These are phyloP conservation scores for Raffaelea ambrosiae DNA, from an alignment of 2,329 filamentous ascomycete species.

Conservation along the genomic window DNA sequence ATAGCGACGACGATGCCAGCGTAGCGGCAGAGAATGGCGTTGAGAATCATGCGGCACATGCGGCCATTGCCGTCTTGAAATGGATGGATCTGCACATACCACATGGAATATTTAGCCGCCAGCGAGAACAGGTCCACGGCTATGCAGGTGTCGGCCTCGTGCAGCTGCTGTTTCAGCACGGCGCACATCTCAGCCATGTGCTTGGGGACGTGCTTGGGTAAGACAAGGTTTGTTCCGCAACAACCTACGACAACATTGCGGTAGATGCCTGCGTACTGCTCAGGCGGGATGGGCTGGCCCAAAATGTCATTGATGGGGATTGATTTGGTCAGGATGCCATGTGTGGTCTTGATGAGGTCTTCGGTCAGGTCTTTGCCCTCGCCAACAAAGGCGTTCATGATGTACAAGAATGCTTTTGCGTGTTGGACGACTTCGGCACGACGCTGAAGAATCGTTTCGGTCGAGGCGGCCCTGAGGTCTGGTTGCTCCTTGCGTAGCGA, in stretches of 20 bases:
- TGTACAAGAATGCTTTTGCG: not conserved
- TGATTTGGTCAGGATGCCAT: not conserved
- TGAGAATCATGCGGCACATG: constrained; percentile 16
- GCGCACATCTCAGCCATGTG: not conserved
- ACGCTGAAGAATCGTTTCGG: not conserved
- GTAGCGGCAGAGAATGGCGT: constrained; percentile 14
- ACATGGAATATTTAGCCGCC: constrained; percentile 17
- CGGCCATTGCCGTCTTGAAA: constrained; percentile 16
- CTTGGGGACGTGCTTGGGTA: not conserved
- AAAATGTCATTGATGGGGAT: not conserved
- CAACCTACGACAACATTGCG: not conserved
- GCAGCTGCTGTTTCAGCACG: not conserved
- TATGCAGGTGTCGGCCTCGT: constrained; percentile 6
- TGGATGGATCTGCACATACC: constrained; percentile 15
- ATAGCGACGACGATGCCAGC: constrained; percentile 14
- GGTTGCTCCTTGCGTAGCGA: not conserved
- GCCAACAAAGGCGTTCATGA: not conserved
- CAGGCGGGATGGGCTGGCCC: not conserved
- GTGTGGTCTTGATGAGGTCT: not conserved
- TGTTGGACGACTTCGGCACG: not conserved
- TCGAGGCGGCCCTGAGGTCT: not conserved
- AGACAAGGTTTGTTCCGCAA: not conserved
- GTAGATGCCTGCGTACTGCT: not conserved
- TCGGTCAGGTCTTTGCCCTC: not conserved
- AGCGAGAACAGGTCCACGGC: constrained; percentile 23